Evolutionary conservation across 2,329 filamentous ascomycete species (phyloP).

Genomic region (Metarhizium robertsii): DNA sequence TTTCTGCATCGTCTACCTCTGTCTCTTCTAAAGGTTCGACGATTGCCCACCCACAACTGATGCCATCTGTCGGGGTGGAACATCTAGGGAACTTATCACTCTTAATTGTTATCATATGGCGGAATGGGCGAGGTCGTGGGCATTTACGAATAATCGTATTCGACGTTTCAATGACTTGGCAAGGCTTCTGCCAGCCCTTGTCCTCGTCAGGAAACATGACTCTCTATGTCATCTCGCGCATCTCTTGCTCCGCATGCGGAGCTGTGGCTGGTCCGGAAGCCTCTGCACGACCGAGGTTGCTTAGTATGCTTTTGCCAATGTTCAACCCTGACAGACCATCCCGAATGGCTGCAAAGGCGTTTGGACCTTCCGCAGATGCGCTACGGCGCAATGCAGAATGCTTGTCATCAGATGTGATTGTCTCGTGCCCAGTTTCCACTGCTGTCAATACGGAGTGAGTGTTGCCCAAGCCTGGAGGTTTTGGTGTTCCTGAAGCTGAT

Average conservation of each 20-base stretch:
- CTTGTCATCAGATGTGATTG: constrained; percentile 32
- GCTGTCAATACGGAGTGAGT: constrained; percentile 48
- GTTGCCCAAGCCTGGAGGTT: constrained; percentile 26
- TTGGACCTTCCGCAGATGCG: constrained; percentile 33
- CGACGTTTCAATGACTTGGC: constrained; percentile 21
- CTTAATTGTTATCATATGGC: background rate
- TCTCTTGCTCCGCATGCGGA: constrained; percentile 29
- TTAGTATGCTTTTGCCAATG: constrained; percentile 37
- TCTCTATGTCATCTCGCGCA: constrained; percentile 37
- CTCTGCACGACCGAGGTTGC: constrained; percentile 20
- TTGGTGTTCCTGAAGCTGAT: constrained; percentile 22
- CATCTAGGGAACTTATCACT: background rate
- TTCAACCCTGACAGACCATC: constrained; percentile 39
- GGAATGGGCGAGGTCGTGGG: constrained; percentile 1
- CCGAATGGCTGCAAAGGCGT: constrained; percentile 35
- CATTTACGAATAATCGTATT: constrained; percentile 12
- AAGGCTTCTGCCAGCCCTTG: constrained; percentile 19
- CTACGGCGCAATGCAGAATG: constrained; percentile 32
- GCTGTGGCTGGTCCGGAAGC: constrained; percentile 12
- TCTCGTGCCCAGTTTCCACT: constrained; percentile 48
- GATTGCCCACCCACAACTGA: constrained; percentile 8
- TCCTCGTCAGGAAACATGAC: constrained; percentile 26
- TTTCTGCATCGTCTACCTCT: background rate
- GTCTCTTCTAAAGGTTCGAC: constrained; percentile 2
- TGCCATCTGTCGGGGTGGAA: background rate